Percentiles rank a stretch among this genome's conserved stretches.
Conservation (phyloP, 106 monocot species). For the Posidonia australis region DNA sequence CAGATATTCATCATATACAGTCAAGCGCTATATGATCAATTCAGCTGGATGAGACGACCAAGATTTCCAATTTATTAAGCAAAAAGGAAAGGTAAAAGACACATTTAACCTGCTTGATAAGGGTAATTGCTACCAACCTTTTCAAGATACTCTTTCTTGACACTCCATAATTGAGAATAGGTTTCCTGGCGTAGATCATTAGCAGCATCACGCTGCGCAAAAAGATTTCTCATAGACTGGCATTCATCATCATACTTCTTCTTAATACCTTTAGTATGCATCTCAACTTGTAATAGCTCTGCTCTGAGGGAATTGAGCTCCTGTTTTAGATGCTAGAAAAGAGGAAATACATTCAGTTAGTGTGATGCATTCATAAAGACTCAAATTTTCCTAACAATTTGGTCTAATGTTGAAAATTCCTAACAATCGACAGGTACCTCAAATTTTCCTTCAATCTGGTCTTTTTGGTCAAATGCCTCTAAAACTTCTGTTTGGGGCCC, state of each 20-base stretch:
- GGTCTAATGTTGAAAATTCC: background rate
- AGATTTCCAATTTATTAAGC: background rate
- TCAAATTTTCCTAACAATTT: no score
- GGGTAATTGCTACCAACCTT: slow-evolving; percentile 27
- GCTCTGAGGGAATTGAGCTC: slow-evolving; percentile 42
- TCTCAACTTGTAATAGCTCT: slow-evolving; percentile 22
- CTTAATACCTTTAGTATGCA: slow-evolving; percentile 18
- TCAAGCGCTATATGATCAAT: background rate
- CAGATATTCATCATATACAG: background rate
- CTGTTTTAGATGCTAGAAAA: slow-evolving; percentile 40
- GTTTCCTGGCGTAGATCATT: slow-evolving; percentile 50
- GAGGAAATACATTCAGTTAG: background rate
- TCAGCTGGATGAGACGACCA: background rate
- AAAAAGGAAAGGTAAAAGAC: background rate
- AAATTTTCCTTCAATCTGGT: slow-evolving; percentile 26
- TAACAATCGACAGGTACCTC: slow-evolving; percentile 28
- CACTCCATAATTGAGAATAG: slow-evolving; percentile 22
- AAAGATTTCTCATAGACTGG: slow-evolving; percentile 17
- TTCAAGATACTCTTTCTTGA: slow-evolving; percentile 25
- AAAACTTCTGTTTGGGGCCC: slow-evolving; percentile 33
- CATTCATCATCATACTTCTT: slow-evolving; percentile 26
- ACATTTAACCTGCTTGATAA: background rate
- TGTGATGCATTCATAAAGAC: no score
- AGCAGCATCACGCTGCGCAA: slow-evolving; percentile 31
- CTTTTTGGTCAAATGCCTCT: slow-evolving; percentile 41